Conservation (phyloP, 345 rosid species). For the Nasturtium officinale region DNA sequence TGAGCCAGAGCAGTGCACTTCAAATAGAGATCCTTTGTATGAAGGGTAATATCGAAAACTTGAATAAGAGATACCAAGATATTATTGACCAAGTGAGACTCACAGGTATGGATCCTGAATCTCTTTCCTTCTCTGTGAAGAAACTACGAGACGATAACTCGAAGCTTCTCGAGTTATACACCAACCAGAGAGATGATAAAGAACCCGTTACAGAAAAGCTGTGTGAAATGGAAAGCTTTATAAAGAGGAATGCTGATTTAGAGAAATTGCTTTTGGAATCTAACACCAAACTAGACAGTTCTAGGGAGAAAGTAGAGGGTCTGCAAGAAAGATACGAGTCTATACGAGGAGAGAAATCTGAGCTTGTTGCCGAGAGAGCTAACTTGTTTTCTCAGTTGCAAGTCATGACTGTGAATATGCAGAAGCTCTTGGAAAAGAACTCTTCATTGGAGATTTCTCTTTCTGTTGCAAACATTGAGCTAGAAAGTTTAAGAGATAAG, state of each 20-base stretch:
- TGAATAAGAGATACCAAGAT: slow-evolving; percentile 60
- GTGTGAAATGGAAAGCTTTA: slow-evolving; percentile 41
- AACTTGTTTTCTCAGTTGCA: slow-evolving; percentile 78
- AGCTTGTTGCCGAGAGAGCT: slow-evolving; percentile 67
- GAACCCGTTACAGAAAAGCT: slow-evolving; percentile 26
- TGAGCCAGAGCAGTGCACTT: slow-evolving; percentile 61
- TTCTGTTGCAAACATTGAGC: slow-evolving; percentile 69
- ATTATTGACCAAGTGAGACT: slow-evolving; percentile 66
- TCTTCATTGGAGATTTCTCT: slow-evolving; percentile 58
- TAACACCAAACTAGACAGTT: slow-evolving; percentile 66
- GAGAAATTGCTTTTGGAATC: slow-evolving; percentile 72
- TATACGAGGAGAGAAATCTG: slow-evolving; percentile 70
- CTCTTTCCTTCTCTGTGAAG: slow-evolving; percentile 59
- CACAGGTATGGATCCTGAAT: slow-evolving; percentile 62
- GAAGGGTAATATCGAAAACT: slow-evolving; percentile 62
- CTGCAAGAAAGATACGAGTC: slow-evolving; percentile 64
- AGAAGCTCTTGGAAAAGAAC: slow-evolving; percentile 66
- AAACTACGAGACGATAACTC: slow-evolving; percentile 66
- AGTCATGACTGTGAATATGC: slow-evolving; percentile 63
- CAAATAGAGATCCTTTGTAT: slow-evolving; percentile 71
- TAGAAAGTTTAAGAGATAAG: slow-evolving; percentile 66
- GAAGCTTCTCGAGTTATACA: slow-evolving; percentile 57
- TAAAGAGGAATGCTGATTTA: slow-evolving; percentile 60
- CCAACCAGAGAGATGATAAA: slow-evolving; percentile 53
- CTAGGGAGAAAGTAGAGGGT: slow-evolving; percentile 54